phyloP scores from a whole-genome alignment of 345 rosid species.

The Conringia planisiliqua region DNA sequence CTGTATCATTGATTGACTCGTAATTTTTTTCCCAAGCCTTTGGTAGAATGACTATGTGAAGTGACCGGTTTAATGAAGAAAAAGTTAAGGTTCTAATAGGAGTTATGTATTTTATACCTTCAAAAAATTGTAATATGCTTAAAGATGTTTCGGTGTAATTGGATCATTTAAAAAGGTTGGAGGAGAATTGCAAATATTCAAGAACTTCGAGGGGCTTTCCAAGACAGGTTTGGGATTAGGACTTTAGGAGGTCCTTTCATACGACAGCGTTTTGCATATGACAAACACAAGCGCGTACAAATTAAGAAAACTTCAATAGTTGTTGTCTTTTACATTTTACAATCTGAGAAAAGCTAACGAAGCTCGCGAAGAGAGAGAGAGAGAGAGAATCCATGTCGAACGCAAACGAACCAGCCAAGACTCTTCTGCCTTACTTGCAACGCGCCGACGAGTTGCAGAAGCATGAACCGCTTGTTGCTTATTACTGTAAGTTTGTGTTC shows the following conservation, averaged over 20 bases:
- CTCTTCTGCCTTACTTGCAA: conserved; percentile 83
- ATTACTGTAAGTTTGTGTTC: conserved; percentile 56
- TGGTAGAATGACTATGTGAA: conserved; percentile 11
- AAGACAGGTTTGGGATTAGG: background rate
- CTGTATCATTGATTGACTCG: background rate
- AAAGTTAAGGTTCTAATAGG: conserved; percentile 28
- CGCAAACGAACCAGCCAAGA: conserved; percentile 82
- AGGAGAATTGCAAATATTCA: background rate
- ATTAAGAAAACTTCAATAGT: background rate
- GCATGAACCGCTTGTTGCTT: conserved; percentile 92
- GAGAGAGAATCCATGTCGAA: conserved; percentile 47
- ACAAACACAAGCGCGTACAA: conserved; percentile 3
- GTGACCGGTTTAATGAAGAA: conserved; percentile 19
- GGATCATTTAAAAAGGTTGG: background rate
- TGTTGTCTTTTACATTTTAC: too few relatives aligned
- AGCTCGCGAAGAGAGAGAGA: background rate
- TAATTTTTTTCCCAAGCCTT: background rate
- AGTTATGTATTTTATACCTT: conserved; percentile 1
- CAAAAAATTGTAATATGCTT: background rate
- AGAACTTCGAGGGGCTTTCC: background rate
- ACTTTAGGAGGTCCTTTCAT: background rate
- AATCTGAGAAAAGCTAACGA: conserved; percentile 1
- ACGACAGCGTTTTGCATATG: conserved; percentile 14
- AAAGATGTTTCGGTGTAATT: background rate
- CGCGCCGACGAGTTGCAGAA: conserved; percentile 97